A percentile compares a stretch with the other conserved stretches of the same genome.
phyloP scores from a whole-genome alignment of 805 yeast species.

The Metschnikowia baotianmanensis region DNA sequence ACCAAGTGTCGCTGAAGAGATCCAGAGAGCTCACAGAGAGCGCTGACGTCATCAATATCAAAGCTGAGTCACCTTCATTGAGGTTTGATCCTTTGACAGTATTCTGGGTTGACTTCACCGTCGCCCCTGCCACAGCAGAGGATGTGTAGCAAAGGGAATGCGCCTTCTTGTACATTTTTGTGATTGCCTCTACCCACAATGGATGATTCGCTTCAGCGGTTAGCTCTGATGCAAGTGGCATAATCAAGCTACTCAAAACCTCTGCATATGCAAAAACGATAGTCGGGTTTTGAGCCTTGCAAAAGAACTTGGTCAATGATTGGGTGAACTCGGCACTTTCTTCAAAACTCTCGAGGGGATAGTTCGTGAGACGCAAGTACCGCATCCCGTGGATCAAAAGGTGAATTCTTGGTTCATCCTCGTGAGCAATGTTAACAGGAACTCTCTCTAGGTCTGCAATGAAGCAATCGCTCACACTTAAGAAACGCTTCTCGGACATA shows the following conservation, averaged over 20 bases:
- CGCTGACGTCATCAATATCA: conserved; percentile 63
- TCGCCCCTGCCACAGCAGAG: conserved; percentile 1
- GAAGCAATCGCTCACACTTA: conserved; percentile 89
- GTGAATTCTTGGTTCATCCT: conserved; percentile 57
- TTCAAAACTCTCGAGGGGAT: conserved; percentile 87
- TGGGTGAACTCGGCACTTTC: conserved; percentile 89
- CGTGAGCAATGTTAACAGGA: conserved; percentile 42
- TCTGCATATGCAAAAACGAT: conserved; percentile 80
- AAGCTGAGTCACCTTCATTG: conserved; percentile 66
- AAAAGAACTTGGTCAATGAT: conserved; percentile 81
- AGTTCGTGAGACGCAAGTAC: conserved; percentile 70
- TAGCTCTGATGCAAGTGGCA: conserved; percentile 79
- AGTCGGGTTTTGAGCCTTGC: conserved; percentile 59
- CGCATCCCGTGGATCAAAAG: conserved; percentile 90
- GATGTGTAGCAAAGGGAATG: conserved; percentile 40
- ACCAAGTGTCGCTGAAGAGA: conserved; percentile 72
- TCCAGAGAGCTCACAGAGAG: conserved; percentile 80
- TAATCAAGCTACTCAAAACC: conserved; percentile 67
- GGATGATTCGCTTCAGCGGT: conserved; percentile 98
- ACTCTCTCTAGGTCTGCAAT: conserved; percentile 88
- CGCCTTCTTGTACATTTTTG: conserved; percentile 52
- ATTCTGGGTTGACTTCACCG: conserved; percentile 4
- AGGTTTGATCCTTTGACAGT: conserved; percentile 1
- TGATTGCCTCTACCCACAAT: conserved; percentile 83
- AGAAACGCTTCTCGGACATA: conserved; percentile 81